Evolutionary conservation across 805 yeast genomes (phyloP).

Genomic region (Yarrowia hollandica): DNA sequence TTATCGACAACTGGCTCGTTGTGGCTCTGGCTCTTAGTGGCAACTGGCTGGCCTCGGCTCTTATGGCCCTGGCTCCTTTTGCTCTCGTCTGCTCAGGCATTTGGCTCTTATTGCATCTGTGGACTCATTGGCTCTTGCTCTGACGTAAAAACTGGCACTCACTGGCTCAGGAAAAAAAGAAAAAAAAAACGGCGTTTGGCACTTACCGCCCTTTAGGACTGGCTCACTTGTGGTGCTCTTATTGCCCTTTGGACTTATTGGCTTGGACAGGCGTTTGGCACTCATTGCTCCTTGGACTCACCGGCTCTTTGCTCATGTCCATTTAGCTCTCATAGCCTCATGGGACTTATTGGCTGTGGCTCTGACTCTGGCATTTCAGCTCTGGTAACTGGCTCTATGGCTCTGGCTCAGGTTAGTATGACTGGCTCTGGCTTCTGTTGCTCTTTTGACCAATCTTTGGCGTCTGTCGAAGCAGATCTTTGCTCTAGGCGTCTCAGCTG

Average conservation of each 20-base stretch:
- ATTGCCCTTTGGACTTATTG: background rate
- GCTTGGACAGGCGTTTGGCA: background rate
- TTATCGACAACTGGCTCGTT: background rate
- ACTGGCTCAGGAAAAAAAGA: no score
- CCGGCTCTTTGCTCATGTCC: background rate
- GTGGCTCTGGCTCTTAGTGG: no score
- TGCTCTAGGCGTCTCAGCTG: slow-evolving; percentile 16
- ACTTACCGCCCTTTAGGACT: background rate
- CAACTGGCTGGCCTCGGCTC: no score
- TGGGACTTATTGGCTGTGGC: slow-evolving; percentile 1
- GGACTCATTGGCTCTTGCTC: background rate
- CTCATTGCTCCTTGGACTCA: background rate
- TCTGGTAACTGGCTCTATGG: background rate
- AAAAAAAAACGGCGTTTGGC: background rate
- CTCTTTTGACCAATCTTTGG: background rate
- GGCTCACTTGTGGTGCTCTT: background rate
- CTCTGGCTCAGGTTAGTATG: no score
- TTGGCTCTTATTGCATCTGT: background rate
- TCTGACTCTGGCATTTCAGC: background rate
- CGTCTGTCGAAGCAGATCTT: slow-evolving; percentile 12
- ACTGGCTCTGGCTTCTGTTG: no score
- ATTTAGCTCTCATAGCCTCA: background rate
- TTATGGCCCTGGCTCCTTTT: background rate
- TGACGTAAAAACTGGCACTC: no score
- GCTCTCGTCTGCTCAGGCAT: background rate